These are phyloP conservation scores for Ophiocordyceps sinensis DNA, from an alignment of 2,329 filamentous ascomycete genomes.

Conservation along the genomic window DNA sequence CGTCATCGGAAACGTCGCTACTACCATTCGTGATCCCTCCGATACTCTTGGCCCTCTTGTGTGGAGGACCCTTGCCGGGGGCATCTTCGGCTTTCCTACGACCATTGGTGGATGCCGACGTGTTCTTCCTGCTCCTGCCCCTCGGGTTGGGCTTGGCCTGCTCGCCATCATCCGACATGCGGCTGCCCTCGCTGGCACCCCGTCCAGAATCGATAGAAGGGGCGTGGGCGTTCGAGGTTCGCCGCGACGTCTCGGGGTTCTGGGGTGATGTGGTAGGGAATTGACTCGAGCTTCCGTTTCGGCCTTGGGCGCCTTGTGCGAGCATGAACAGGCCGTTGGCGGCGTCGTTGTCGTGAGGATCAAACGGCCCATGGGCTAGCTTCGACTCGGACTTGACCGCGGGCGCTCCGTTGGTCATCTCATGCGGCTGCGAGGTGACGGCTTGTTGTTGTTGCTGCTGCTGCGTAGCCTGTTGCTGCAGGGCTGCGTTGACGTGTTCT, in stretches of 20 bases:
- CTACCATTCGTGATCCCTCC: slow-evolving; percentile 12
- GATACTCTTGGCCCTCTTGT: slow-evolving; percentile 54
- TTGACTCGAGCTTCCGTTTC: slow-evolving; percentile 32
- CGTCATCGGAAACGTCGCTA: slow-evolving; percentile 33
- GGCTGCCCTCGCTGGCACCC: slow-evolving; percentile 54
- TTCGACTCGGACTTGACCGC: slow-evolving; percentile 33
- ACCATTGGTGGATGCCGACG: slow-evolving; percentile 41
- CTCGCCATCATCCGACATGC: slow-evolving; percentile 59
- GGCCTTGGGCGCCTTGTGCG: slow-evolving; percentile 58
- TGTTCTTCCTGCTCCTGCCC: slow-evolving; percentile 55
- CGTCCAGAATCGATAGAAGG: slow-evolving; percentile 30
- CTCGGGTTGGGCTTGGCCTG: slow-evolving; percentile 50
- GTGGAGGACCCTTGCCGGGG: slow-evolving; percentile 43
- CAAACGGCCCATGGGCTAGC: slow-evolving; percentile 51
- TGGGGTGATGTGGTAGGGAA: slow-evolving; percentile 26
- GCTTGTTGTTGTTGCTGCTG: slow-evolving; percentile 18
- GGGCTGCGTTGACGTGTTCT: slow-evolving; percentile 26
- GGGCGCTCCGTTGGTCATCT: slow-evolving; percentile 25
- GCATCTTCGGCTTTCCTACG: slow-evolving; percentile 66
- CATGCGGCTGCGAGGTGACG: slow-evolving; percentile 41
- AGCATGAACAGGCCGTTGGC: slow-evolving; percentile 90
- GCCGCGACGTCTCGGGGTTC: slow-evolving; percentile 30
- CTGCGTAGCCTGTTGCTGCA: slow-evolving; percentile 12
- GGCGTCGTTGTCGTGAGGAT: slow-evolving; percentile 86
- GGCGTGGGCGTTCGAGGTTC: slow-evolving; percentile 34